Evolutionary conservation across 2,329 filamentous ascomycete genomes (phyloP).

Genomic region (Ploettnerulaceae sp.): DNA sequence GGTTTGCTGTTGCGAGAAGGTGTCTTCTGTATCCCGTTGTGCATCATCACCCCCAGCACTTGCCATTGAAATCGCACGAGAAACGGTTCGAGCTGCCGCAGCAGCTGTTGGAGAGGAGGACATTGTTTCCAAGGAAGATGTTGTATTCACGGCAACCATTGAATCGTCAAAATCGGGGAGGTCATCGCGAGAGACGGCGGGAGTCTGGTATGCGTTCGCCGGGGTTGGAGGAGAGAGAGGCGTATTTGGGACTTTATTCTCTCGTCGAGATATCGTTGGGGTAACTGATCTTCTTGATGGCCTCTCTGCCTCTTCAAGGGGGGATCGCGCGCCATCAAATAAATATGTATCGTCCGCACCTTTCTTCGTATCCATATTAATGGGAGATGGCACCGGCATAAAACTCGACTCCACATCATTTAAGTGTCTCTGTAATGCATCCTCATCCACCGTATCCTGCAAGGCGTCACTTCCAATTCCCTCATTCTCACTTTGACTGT

Average conservation of each 20-base stretch:
- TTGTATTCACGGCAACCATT: constrained; percentile 37
- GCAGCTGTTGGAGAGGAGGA: constrained; percentile 54
- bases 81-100: constrained; percentile 49
- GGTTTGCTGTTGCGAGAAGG: constrained; percentile 14
- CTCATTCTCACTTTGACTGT: constrained; percentile 26
- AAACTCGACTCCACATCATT: constrained; percentile 65
- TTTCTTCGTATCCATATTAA: constrained; percentile 40
- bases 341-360: constrained; percentile 56
- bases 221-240: constrained; percentile 26
- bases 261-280: neutral
- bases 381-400: constrained; percentile 52
- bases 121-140: constrained; percentile 48
- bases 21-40: constrained; percentile 9
- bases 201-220: constrained; percentile 28
- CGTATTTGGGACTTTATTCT: neutral
- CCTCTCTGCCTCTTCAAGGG: neutral
- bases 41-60: constrained; percentile 28
- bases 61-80: constrained; percentile 46
- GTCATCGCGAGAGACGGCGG: constrained; percentile 13
- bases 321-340: constrained; percentile 41
- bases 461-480: constrained; percentile 23
- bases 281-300: constrained; percentile 4
- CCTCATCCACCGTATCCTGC: constrained; percentile 31
- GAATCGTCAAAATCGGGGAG: constrained; percentile 17
- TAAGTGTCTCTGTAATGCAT: constrained; percentile 42